Evolutionary conservation across 2,329 filamentous ascomycete species (phyloP).

Genomic region (Curvularia sp.): DNA sequence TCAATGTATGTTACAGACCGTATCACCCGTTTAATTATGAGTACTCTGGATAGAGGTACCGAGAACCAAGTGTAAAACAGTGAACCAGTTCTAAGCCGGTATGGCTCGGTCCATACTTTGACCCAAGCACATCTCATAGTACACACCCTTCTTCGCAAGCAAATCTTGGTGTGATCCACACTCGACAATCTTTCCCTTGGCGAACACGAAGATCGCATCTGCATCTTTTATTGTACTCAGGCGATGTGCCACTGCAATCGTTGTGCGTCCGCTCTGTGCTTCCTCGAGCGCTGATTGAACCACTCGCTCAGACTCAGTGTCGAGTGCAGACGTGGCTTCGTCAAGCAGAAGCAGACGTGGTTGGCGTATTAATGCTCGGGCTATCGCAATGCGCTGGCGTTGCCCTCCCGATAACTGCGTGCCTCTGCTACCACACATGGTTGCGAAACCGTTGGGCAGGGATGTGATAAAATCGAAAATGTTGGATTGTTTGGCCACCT

Average conservation of each 20-base stretch:
- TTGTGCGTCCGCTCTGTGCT: conserved; percentile 85
- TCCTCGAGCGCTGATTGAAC: conserved; percentile 82
- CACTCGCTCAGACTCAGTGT: conserved; percentile 67
- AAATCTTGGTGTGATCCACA: conserved; percentile 66
- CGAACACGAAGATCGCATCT: conserved; percentile 92
- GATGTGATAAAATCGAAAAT: conserved; percentile 47
- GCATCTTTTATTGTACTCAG: conserved; percentile 93
- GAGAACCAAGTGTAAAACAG: background rate
- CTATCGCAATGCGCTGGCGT: conserved; percentile 94
- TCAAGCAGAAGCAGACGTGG: conserved; percentile 74
- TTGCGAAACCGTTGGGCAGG: conserved; percentile 63
- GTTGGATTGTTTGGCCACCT: conserved; percentile 73
- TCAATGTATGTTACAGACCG: background rate
- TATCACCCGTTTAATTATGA: background rate
- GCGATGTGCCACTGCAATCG: conserved; percentile 91
- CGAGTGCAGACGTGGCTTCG: conserved; percentile 48
- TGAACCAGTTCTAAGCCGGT: conserved; percentile 11
- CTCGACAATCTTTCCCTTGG: conserved; percentile 84
- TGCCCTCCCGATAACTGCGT: conserved; percentile 73
- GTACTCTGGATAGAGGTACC: background rate
- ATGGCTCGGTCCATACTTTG: conserved; percentile 51
- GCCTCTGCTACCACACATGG: conserved; percentile 43
- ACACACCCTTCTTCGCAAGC: conserved; percentile 49
- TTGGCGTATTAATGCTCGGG: conserved; percentile 86
- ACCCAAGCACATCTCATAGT: conserved; percentile 56